These are phyloP conservation scores for Sporobolomyces roseus DNA, from an alignment of 768 basidiomycete species.

Conservation along the genomic window DNA sequence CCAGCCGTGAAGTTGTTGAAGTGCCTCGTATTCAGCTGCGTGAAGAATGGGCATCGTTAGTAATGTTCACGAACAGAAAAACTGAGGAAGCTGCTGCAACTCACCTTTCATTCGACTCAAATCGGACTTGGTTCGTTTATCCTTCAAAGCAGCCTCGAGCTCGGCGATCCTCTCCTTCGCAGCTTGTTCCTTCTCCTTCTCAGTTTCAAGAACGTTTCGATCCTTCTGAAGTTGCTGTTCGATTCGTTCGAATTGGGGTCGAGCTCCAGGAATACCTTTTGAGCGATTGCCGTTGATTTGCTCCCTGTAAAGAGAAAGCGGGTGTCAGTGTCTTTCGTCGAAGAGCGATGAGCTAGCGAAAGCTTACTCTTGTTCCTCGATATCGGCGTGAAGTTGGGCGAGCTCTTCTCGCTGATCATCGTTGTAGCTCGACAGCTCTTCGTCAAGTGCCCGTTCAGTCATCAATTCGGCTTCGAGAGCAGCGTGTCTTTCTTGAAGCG, in stretches of 20 bases:
- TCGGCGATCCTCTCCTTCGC: conserved; percentile 20
- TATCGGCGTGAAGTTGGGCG: conserved; percentile 36
- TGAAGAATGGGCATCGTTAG: not conserved
- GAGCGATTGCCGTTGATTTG: conserved; percentile 25
- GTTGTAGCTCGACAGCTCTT: conserved; percentile 33
- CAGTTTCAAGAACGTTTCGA: conserved; percentile 9
- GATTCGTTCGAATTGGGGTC: conserved; percentile 27
- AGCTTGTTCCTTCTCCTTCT: conserved; percentile 5
- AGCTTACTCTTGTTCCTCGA: conserved; percentile 44
- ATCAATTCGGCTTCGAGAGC: conserved; percentile 36
- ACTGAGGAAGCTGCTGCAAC: conserved; percentile 1
- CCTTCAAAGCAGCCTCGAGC: conserved; percentile 24
- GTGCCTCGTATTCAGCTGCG: conserved; percentile 40
- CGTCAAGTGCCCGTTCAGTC: conserved; percentile 38
- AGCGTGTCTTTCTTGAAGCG: conserved; percentile 35
- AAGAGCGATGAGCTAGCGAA: not conserved
- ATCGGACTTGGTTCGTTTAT: conserved; percentile 41
- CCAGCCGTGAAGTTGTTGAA: conserved; percentile 44
- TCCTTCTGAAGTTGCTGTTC: conserved; percentile 27
- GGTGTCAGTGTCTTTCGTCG: too few species aligned
- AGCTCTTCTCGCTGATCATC: conserved; percentile 39
- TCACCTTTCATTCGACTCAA: conserved; percentile 40
- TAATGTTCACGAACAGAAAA: not conserved
- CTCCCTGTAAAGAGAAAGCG: conserved; percentile 6
- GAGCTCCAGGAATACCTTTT: conserved; percentile 21